Base-by-base conservation (phyloP, 768 basidiomycete species). In the Mycena filopes region DNA sequence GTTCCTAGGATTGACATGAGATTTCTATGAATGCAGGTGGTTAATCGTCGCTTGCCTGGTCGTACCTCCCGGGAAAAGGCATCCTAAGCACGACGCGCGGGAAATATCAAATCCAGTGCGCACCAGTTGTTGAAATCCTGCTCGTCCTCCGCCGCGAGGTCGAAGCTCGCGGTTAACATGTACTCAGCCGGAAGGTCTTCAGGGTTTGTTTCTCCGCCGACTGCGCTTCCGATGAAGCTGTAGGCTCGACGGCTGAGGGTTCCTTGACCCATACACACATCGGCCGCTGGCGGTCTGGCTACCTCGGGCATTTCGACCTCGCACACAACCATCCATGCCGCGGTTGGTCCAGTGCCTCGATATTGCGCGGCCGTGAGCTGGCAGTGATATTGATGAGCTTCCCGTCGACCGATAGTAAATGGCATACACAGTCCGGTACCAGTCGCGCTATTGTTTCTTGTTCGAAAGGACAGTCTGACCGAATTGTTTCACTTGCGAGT, bases 101-200 rank as follows among this genome's bases (percentile, higher is more conserved):
- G 25, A 55, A n/a, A 25, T 20, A 26, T 3, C 13, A 41, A 23
- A 10, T 3, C 16, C 10, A 13, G 16, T 4, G n/a, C 55, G 31
- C 54, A 63, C 78, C 78, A 80, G 26, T 67, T 70, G 63, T 79
- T 78, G 55, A 79, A 76, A 20, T 77, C 79, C 0, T 66, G 72
- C n/a, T 75, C 77, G 1, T 66, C 58, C 38, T 75, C 72, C 1
- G 70, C 28, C 2, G 69, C 61, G 8, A 70, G 64, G 46, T 72
- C 68, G 58, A 71, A 62, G 21, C 50, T 43, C 40, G 71, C 77
- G 11, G 70, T 31, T 12, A 76, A 47, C n/a, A 77, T 5, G 55
- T 71, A 75, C 50, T 69, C 68, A 2, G 63, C 70, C 2, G 75
- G 75, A 9, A 72, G 50, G 12, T 54, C 57, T n/a, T 40, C 50